Conservation (phyloP, 352 stramenopile genomes). For the Saprolegnia parasitica region DNA sequence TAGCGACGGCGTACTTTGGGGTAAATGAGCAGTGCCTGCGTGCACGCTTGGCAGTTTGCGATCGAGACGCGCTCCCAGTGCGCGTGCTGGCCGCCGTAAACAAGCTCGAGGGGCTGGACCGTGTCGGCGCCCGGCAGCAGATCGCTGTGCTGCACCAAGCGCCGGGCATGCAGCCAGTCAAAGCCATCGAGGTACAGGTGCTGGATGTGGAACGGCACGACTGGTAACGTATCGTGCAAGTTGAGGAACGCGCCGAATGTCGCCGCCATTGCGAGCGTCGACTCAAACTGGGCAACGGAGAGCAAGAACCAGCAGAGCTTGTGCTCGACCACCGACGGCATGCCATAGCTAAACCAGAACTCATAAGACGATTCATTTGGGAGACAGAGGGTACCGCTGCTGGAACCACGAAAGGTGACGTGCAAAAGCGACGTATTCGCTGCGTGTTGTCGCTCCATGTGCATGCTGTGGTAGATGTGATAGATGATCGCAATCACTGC, state of each 20-base stretch:
- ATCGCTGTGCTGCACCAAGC: background rate
- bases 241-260: conserved; percentile 16
- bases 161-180: conserved; percentile 14
- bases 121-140: conserved; percentile 9
- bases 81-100: background rate
- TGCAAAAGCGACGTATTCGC: background rate
- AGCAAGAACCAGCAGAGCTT: conserved; percentile 21
- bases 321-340: conserved; percentile 24
- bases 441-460: conserved; percentile 2
- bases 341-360: conserved; percentile 25
- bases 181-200: conserved; percentile 26
- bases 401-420: conserved; percentile 1
- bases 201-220: conserved; percentile 4
- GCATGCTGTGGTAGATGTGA: conserved; percentile 21
- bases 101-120: background rate
- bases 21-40: background rate
- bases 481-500: conserved; percentile 9
- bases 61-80: background rate
- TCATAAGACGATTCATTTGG: too few species aligned
- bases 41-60: conserved; percentile 5
- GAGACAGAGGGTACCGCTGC: background rate
- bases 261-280: background rate
- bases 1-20: background rate
- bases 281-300: conserved; percentile 3
- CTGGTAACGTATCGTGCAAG: background rate